phyloP scores from a whole-genome alignment of 2,329 filamentous ascomycete genomes.

The Eurotiales sp. region DNA sequence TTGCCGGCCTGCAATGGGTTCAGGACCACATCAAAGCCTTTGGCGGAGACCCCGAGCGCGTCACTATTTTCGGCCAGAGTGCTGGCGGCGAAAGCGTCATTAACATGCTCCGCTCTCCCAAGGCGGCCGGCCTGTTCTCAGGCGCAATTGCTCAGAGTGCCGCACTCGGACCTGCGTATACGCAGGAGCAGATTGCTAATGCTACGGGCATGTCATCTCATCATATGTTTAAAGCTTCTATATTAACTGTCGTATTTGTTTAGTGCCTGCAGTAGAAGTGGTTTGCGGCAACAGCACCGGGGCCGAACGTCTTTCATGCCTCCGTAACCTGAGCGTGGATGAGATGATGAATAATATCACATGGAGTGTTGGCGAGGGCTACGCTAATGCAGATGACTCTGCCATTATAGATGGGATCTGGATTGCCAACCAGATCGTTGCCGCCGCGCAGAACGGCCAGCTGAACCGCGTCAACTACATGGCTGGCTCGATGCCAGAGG shows the following conservation, averaged over 20 bases:
- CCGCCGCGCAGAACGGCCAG: not conserved
- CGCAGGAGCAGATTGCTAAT: not conserved
- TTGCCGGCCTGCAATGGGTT: constrained; percentile 18
- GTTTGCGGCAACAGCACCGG: not conserved
- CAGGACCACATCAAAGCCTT: constrained; percentile 25
- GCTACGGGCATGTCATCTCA: not conserved
- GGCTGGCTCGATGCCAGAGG: not conserved
- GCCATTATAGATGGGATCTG: not conserved
- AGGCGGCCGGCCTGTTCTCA: not conserved
- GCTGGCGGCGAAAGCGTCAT: constrained; percentile 19
- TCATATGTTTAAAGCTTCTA: not conserved
- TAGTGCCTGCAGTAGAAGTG: not conserved
- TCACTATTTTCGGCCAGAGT: constrained; percentile 25
- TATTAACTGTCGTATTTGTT: not conserved
- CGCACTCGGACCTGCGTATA: not conserved
- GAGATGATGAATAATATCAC: not conserved
- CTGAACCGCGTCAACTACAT: not conserved
- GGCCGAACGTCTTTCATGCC: not conserved
- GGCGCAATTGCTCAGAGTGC: not conserved
- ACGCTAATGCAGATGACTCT: not conserved
- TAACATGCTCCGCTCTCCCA: not conserved
- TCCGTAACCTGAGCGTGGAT: not conserved
- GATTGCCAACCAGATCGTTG: not conserved
- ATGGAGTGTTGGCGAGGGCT: not conserved
- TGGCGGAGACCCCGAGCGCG: constrained; percentile 25